Evolutionary conservation across 768 basidiomycete genomes (phyloP).

Genomic region (Ramaria rubella): DNA sequence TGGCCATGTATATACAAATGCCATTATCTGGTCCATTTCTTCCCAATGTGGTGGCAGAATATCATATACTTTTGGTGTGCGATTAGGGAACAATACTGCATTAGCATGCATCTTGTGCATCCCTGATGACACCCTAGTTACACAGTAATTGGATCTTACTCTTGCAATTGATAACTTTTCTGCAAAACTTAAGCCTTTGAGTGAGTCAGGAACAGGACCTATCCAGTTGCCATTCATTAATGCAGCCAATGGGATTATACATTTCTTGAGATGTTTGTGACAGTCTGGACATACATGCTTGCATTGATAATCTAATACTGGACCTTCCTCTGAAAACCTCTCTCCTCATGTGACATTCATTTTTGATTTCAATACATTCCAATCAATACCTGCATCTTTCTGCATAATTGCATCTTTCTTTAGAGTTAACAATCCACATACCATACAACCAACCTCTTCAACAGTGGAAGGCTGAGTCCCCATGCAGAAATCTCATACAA

Average conservation of each 20-base stretch:
- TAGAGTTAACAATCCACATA: background rate
- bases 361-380: background rate
- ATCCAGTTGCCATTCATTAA: background rate
- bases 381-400: background rate
- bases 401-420: background rate
- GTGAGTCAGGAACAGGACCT: background rate
- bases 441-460: background rate
- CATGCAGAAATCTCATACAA: background rate
- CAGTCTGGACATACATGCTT: background rate
- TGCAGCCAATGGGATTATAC: background rate
- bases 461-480: background rate
- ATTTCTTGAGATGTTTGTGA: background rate
- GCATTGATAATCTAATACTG: background rate
- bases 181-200: background rate
- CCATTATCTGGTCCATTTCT: background rate
- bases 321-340: background rate
- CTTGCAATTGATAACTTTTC: too few relatives aligned
- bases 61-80: background rate
- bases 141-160: background rate
- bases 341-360: background rate
- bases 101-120: background rate
- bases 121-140: background rate
- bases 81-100: background rate
- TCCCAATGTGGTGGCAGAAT: background rate
- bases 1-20: background rate